Evolutionary conservation across 176 grass and related monocot genomes (phyloP).

Genomic region (Aegilops tauschii): DNA sequence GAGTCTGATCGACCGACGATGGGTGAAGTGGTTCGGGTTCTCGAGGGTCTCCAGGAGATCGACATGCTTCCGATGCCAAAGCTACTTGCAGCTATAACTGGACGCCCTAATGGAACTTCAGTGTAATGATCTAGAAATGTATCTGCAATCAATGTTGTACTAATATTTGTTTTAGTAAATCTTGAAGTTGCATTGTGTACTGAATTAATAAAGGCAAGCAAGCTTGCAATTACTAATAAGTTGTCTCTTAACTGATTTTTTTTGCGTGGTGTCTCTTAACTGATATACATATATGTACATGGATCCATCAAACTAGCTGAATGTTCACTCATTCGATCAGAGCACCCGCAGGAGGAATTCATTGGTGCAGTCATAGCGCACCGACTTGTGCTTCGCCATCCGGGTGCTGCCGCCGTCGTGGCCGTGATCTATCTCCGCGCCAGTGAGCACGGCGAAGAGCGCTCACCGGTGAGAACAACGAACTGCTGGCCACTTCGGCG

Average conservation of each 20-base stretch:
- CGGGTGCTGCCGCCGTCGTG: not conserved
- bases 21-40: slow-evolving; percentile 10
- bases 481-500: too few species aligned
- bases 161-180: not conserved
- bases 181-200: not conserved
- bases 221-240: not conserved
- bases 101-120: not conserved
- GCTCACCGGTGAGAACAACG: not conserved
- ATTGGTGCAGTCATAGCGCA: not conserved
- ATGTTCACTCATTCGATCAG: not conserved
- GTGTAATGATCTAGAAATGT: not conserved
- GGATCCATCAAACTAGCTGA: not conserved
- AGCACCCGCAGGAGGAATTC: not conserved
- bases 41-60: not conserved
- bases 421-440: not conserved
- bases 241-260: not conserved
- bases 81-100: slow-evolving; percentile 10
- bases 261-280: not conserved
- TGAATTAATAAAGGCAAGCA: not conserved
- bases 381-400: not conserved
- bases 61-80: slow-evolving; percentile 10
- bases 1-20: not conserved
- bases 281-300: not conserved
- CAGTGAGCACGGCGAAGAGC: not conserved
- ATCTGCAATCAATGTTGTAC: not conserved